Percentiles rank a stretch among this genome's conserved stretches.
phyloP scores from a whole-genome alignment of 2,329 filamentous ascomycete species.

The Paracorniculantispora psalliotae region DNA sequence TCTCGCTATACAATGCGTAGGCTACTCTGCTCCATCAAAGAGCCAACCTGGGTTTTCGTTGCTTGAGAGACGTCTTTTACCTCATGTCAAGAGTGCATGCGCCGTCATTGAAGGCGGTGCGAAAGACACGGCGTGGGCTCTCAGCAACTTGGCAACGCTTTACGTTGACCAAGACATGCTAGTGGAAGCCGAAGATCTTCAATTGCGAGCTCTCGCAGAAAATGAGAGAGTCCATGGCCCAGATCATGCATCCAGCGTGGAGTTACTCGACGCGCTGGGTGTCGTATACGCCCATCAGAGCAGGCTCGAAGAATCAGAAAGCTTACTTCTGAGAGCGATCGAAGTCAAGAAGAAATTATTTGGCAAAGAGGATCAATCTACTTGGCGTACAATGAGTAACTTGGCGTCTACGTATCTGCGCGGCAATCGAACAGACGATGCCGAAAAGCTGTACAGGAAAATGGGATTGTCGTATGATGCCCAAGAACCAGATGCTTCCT shows the following conservation, averaged over 20 bases:
- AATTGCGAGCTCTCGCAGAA: conserved; percentile 18
- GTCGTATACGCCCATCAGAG: conserved; percentile 20
- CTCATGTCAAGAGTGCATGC: conserved; percentile 16
- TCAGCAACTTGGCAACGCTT: conserved; percentile 19
- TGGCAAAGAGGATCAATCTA: neutral
- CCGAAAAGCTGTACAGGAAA: neutral
- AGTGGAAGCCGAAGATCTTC: conserved; percentile 23
- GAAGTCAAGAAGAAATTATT: conserved; percentile 17
- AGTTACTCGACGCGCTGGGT: conserved; percentile 16
- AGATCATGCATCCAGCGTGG: neutral
- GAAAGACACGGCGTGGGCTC: conserved; percentile 2
- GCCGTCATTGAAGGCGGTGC: neutral
- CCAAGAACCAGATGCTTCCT: neutral
- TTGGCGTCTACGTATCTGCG: neutral
- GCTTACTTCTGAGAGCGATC: conserved; percentile 19
- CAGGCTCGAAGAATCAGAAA: conserved; percentile 22
- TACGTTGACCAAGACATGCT: conserved; percentile 21
- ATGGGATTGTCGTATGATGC: neutral
- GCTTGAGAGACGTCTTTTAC: conserved; percentile 19
- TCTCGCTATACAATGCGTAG: conserved; percentile 14
- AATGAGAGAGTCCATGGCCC: conserved; percentile 15
- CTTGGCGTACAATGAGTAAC: neutral
- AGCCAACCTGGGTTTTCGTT: conserved; percentile 13
- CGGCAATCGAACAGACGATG: neutral
- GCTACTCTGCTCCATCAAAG: conserved; percentile 12